phyloP scores from a whole-genome alignment of 2,329 filamentous ascomycete genomes.

The Lasiodiplodia sp. region DNA sequence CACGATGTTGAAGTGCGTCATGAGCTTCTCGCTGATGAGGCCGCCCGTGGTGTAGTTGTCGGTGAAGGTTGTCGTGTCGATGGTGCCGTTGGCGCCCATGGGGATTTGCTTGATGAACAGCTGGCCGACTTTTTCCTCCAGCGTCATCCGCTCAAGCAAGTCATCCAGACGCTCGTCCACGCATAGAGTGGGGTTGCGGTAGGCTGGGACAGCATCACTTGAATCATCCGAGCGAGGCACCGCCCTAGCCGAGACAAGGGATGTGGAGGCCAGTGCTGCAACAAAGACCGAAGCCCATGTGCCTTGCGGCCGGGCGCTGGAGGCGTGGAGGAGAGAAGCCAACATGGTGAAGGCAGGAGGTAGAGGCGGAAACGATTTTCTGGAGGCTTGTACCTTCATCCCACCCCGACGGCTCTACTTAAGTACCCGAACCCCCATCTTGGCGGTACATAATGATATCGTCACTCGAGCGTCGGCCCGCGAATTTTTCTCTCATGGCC shows the following conservation, averaged over 20 bases:
- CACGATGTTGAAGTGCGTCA: conserved; percentile 58
- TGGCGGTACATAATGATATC: neutral
- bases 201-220: conserved; percentile 37
- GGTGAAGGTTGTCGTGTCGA: conserved; percentile 39
- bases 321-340: neutral
- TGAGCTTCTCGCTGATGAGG: conserved; percentile 45
- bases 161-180: conserved; percentile 58
- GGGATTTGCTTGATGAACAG: conserved; percentile 53
- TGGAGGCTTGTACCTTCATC: neutral
- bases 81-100: conserved; percentile 43
- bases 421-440: neutral
- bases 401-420: neutral
- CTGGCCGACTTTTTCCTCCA: conserved; percentile 59
- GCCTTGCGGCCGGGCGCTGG: neutral
- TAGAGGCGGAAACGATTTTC: neutral
- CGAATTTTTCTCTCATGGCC: neutral
- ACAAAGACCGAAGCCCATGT: conserved; percentile 3
- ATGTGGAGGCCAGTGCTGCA: conserved; percentile 2
- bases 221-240: neutral
- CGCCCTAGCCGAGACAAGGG: conserved; percentile 3
- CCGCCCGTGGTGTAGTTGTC: conserved; percentile 33
- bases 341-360: neutral
- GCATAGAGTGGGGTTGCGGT: conserved; percentile 48
- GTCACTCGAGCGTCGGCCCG: neutral
- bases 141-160: conserved; percentile 54